Evolutionary conservation across 169 alveolate genomes (phyloP).

Genomic region (Eimeria necatrix): DNA sequence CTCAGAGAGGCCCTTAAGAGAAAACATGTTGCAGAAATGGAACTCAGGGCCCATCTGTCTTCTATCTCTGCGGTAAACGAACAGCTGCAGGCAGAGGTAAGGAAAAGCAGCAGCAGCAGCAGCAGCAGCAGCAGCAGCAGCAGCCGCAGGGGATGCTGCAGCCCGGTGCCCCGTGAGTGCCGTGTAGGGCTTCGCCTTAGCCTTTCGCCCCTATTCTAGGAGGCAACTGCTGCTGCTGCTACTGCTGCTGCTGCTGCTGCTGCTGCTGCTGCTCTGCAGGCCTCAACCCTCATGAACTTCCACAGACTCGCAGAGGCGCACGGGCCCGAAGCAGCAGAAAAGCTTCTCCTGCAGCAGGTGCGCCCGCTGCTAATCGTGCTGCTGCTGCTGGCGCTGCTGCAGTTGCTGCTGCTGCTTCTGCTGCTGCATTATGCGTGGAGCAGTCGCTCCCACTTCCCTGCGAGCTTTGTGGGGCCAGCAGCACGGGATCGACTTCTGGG

Average conservation of each 20-base stretch:
- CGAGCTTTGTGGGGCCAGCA: background rate
- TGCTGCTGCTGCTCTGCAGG: conserved; percentile 49
- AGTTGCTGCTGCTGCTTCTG: conserved; percentile 16
- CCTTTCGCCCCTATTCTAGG: too few species aligned
- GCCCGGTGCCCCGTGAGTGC: background rate
- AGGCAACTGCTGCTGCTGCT: background rate
- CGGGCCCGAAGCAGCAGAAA: conserved; percentile 67
- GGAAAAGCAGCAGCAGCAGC: conserved; percentile 26
- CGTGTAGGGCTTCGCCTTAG: too few species aligned
- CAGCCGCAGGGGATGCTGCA: background rate
- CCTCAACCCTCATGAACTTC: conserved; percentile 54
- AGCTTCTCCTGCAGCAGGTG: conserved; percentile 70
- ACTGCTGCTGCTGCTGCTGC: conserved; percentile 28
- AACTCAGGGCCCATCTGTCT: conserved; percentile 11
- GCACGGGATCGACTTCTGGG: background rate
- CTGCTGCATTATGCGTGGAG: background rate
- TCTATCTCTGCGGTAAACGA: conserved; percentile 47
- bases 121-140: conserved; percentile 19
- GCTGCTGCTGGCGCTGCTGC: conserved; percentile 50
- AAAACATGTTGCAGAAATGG: conserved; percentile 47
- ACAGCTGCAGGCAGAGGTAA: conserved; percentile 68
- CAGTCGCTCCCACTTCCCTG: background rate
- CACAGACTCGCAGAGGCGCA: conserved; percentile 66
- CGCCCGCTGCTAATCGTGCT: conserved; percentile 21
- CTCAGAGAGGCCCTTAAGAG: conserved; percentile 46